Evolutionary conservation across 2,329 filamentous ascomycete genomes (phyloP), one percentile per base, ranked within the genome.

Genomic region (Fusarium metavorans): DNA sequence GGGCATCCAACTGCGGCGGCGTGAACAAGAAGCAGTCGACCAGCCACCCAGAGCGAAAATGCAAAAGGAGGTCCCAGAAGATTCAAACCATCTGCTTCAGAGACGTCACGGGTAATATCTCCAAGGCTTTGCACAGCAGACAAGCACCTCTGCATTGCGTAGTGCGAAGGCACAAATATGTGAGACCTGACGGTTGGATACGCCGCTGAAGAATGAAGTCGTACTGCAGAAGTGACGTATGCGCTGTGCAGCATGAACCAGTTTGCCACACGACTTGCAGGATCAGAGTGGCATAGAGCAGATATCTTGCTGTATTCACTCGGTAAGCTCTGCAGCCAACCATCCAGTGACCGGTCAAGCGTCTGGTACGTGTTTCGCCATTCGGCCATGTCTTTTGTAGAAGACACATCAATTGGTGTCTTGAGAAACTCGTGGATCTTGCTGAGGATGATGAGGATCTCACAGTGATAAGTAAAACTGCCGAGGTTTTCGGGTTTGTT

Each of bases 181-280:
- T 83, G 80, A 6, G 84, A 85, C 7, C 82, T 78, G 1, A 82
- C 76, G 0, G 81, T 83, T 5, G 84, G 84, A 60, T 86, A 86
- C 4, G 84, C 85, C 0, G 84, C 84, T 4, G 83, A 81, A 4
- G 84, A 85, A 66, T 86, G 84, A n/a, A 86, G 76, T 1, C 85
- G 82, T 4, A 86, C 84, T 7, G 85, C 84, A 4, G 83, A 81
- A 0, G 83, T 85, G 14, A 86, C 84, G 54, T 85, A 86, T 9
- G 84, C 84, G 71, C 84, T 85, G 30, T 86, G 84, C 10, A 86
- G 77, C 83, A 85, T 84, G 67, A 85, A 85, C 84, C 84, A 85
- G 70, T 85, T 85, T n/a, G 84, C 84, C 2, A 85, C 84, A 2
- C 84, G 82, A 61, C 84, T 85, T 3, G 84, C 84, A 4, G 84